These are phyloP conservation scores for Arthrinium puccinioides DNA, from an alignment of 2,329 filamentous ascomycete species.

Conservation along the genomic window DNA sequence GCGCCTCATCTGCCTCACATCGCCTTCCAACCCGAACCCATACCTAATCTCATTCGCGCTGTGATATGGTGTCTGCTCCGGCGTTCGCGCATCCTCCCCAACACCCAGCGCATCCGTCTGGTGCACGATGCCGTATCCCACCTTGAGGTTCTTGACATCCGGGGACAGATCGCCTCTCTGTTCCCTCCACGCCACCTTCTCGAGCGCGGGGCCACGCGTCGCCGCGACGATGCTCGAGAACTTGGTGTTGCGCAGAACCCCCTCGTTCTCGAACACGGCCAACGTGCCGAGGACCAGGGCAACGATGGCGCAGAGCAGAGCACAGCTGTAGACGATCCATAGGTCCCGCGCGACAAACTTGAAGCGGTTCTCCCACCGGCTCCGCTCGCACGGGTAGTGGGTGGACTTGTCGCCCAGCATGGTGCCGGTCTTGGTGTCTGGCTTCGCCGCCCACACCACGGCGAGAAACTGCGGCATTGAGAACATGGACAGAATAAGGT, in stretches of 20 bases:
- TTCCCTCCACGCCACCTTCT: constrained; percentile 23
- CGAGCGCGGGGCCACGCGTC: constrained; percentile 31
- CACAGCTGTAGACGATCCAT: constrained; percentile 27
- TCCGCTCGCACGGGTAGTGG: constrained; percentile 23
- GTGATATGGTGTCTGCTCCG: neutral
- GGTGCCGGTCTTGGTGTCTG: constrained; percentile 17
- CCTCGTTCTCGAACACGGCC: constrained; percentile 26
- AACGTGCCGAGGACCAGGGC: constrained; percentile 25
- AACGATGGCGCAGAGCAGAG: constrained; percentile 19
- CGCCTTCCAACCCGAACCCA: constrained; percentile 22
- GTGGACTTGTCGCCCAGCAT: constrained; percentile 8
- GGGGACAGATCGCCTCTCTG: constrained; percentile 10
- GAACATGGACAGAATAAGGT: constrained; percentile 28
- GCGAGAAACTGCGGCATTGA: constrained; percentile 26
- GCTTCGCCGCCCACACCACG: constrained; percentile 26
- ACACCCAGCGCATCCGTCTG: constrained; percentile 9
- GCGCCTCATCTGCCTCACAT: constrained; percentile 17
- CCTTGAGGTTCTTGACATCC: constrained; percentile 15
- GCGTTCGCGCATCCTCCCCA: too few relatives aligned
- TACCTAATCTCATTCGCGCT: constrained; percentile 15
- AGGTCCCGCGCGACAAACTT: constrained; percentile 25
- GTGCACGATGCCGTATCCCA: constrained; percentile 19
- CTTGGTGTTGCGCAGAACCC: constrained; percentile 26
- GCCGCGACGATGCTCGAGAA: constrained; percentile 35
- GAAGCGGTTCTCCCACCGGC: constrained; percentile 25